Evolutionary conservation across 352 stramenopile genomes (phyloP), one percentile per base, ranked within the genome.

Genomic region (Phytophthora litchii): DNA sequence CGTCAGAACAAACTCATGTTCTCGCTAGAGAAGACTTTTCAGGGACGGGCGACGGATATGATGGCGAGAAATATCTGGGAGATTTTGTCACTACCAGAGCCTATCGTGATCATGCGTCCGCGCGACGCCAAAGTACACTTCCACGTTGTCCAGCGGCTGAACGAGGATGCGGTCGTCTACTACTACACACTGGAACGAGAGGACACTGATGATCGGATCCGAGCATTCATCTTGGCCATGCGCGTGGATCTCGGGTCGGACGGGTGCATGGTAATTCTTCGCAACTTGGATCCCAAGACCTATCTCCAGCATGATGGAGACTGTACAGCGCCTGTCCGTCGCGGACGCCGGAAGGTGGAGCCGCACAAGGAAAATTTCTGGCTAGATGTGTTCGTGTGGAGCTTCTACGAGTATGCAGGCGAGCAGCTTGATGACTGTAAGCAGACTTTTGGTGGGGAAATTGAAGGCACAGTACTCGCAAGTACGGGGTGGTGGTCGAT

Each of bases 331-430:
- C 77, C 73, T 20, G 81, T 88, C 29, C 76, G 78, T 4, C 78
- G 81, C 12, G 81, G 81, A n/a, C 76, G 81, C 32, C 72, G 69
- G 34, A 76, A 80, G 45, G 52, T 80, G 29, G 67, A 80, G 67
- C 71, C 63, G 17, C 71, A 80, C 20, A 76, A 66, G 37, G 71
- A 80, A 31, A 66, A 89, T 45, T 76, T 83, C 17, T 89, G 81
- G 81, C 78, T 91, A 23, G 73, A 88, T 64, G 78, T 76, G 47
- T 91, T 91, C 38, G 76, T 86, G 6, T 91, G 81, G 81, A 74
- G 70, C 29, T 68, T 79, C n/a, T 89, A 88, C 42, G 67, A 80
- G 8, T 69, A 70, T 6, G 69, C 61, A 12, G 72, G 72, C 10
- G 69, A 74, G 10, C 45, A 67, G 3, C 66, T 67, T 13, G 49